These are phyloP conservation scores for Coemansia sp. DNA, from an alignment of 192 early-diverging fungal genomes.

Conservation along the genomic window DNA sequence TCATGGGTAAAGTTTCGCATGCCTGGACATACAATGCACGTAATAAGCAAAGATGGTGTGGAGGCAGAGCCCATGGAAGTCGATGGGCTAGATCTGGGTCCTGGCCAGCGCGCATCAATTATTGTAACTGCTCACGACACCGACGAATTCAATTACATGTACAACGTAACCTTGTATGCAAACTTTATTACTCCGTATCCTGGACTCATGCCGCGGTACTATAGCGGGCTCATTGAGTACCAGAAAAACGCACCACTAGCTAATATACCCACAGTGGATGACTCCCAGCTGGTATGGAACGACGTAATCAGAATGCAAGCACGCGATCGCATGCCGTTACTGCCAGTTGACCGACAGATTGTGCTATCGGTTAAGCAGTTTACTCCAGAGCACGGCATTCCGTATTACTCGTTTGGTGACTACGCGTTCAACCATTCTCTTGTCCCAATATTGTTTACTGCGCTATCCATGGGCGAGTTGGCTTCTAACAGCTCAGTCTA, in stretches of 20 bases:
- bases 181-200: constrained; percentile 59
- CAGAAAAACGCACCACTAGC: neutral
- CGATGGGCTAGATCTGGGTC: constrained; percentile 58
- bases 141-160: constrained; percentile 56
- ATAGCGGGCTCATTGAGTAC: constrained; percentile 23
- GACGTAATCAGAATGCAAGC: neutral
- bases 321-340: neutral
- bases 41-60: constrained; percentile 80
- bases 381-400: neutral
- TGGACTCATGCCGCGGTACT: constrained; percentile 47
- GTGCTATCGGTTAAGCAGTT: neutral
- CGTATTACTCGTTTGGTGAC: neutral
- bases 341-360: neutral
- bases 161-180: constrained; percentile 68
- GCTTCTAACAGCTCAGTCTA: neutral
- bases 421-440: constrained; percentile 1
- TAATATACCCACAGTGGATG: neutral
- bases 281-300: constrained; percentile 3
- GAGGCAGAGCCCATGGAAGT: constrained; percentile 58
- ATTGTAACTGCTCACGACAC: constrained; percentile 67
- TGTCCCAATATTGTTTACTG: constrained; percentile 9
- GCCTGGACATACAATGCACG: constrained; percentile 71
- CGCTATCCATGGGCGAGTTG: constrained; percentile 3
- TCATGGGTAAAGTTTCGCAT: constrained; percentile 69
- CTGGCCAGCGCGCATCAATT: constrained; percentile 78